Evolutionary conservation across 345 rosid species (phyloP).

Genomic region (Excoecaria cochinchinensis): DNA sequence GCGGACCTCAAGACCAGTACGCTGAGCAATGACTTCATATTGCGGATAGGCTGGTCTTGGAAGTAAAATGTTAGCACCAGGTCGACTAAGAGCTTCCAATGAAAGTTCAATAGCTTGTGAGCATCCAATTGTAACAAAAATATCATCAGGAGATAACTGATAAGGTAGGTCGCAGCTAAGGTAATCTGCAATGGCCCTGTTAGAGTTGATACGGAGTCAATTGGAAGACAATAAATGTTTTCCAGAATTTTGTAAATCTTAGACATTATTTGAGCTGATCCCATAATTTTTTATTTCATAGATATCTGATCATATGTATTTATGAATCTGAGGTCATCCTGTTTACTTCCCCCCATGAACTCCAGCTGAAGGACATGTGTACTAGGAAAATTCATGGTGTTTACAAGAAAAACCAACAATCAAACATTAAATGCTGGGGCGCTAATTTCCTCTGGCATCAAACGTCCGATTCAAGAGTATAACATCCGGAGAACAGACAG

Average conservation of each 20-base stretch:
- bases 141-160: slow-evolving; percentile 50
- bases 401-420: slow-evolving; percentile 5
- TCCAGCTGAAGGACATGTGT: too few species aligned
- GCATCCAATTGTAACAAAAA: slow-evolving; percentile 52
- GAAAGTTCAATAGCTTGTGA: slow-evolving; percentile 52
- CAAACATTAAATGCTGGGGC: too few species aligned
- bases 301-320: too few species aligned
- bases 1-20: slow-evolving; percentile 41
- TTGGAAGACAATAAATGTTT: not conserved
- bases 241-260: not conserved
- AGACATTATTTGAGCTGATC: not conserved
- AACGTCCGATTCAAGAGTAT: too few species aligned
- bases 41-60: slow-evolving; percentile 47
- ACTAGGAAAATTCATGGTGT: too few species aligned
- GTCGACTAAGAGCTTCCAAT: slow-evolving; percentile 43
- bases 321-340: too few species aligned
- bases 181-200: slow-evolving; percentile 58
- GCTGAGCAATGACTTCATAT: slow-evolving; percentile 39
- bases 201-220: not conserved
- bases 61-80: slow-evolving; percentile 51
- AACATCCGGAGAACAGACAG: too few species aligned
- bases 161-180: slow-evolving; percentile 47
- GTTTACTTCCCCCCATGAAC: too few species aligned
- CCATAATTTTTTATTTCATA: too few species aligned
- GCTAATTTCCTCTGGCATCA: too few species aligned